Conservation (phyloP, 371 early-diverging fungal species). For the Fennellomyces sp. region DNA sequence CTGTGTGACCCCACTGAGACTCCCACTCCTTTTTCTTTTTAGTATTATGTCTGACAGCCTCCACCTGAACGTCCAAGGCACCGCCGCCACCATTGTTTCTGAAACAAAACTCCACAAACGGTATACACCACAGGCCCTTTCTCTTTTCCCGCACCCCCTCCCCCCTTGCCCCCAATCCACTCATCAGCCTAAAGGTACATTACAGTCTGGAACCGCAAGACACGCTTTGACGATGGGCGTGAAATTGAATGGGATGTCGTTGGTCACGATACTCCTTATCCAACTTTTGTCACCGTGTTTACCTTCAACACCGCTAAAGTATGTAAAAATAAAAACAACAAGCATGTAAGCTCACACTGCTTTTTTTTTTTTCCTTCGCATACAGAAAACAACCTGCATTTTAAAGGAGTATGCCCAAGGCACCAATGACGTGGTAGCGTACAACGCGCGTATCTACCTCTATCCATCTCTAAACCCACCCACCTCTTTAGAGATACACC, state of each 20-base stretch:
- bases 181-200: conserved; percentile 33
- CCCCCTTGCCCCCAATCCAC: not conserved
- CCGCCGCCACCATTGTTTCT: conserved; percentile 39
- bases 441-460: not conserved
- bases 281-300: conserved; percentile 51
- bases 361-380: not conserved
- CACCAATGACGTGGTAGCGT: conserved; percentile 58
- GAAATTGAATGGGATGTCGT: conserved; percentile 64
- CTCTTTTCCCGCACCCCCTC: not conserved
- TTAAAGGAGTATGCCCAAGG: conserved; percentile 69
- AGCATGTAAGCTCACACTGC: too few relatives aligned
- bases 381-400: conserved; percentile 58
- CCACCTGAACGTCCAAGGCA: conserved; percentile 44
- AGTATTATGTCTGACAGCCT: conserved; percentile 22
- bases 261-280: conserved; percentile 53
- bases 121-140: conserved; percentile 18
- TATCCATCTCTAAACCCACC: not conserved
- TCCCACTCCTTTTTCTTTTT: not conserved
- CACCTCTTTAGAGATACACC: conserved; percentile 49
- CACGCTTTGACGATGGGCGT: conserved; percentile 56
- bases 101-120: conserved; percentile 42
- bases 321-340: not conserved
- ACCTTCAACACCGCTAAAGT: conserved; percentile 48
- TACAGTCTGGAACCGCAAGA: conserved; percentile 60
- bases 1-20: not conserved